Evolutionary conservation across 306 rosid species (phyloP).

Genomic region (Lotus japonicus): DNA sequence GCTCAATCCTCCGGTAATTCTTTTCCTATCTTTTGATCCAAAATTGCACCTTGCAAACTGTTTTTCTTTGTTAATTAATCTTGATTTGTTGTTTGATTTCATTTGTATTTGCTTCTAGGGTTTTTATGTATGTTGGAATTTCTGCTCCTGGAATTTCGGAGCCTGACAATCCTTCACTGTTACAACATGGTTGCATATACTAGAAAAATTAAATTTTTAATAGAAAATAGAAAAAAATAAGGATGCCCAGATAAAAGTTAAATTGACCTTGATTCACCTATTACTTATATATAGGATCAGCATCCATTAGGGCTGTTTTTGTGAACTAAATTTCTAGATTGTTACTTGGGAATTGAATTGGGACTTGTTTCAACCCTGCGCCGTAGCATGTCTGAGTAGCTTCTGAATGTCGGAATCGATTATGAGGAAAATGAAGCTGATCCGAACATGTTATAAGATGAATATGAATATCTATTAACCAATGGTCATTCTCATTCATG

Average conservation of each 20-base stretch:
- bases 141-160: slow-evolving; percentile 12
- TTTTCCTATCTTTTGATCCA: background rate
- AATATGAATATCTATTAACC: no score
- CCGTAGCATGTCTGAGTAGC: no score
- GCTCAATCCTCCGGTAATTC: slow-evolving; percentile 62
- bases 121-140: background rate
- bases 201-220: background rate
- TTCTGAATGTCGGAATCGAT: no score
- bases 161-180: no score
- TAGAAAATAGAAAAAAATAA: background rate
- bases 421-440: no score
- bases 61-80: background rate
- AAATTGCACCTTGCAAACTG: background rate
- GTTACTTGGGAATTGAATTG: background rate
- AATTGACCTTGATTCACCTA: background rate
- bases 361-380: background rate
- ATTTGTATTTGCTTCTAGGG: slow-evolving; percentile 10
- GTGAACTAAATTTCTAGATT: background rate
- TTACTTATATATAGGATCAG: background rate
- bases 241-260: background rate
- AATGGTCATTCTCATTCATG: no score
- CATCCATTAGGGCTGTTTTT: background rate
- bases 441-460: no score
- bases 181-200: no score
- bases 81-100: background rate